Base-by-base conservation (phyloP, 2,329 filamentous ascomycete genomes). In the Pochonia chlamydosporia region DNA sequence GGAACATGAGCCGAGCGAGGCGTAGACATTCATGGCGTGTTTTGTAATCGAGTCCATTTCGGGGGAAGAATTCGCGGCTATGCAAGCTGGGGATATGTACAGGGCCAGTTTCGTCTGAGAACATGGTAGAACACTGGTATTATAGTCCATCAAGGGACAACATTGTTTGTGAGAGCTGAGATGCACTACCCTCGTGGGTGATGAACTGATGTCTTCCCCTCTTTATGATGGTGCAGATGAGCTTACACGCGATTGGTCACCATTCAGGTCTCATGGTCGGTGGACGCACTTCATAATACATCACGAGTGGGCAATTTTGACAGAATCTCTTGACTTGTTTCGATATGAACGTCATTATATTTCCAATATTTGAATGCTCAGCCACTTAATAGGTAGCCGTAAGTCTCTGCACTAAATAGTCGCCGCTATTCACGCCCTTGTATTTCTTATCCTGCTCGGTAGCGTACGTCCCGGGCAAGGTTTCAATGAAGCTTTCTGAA, bases 341-440 rank as follows among this genome's bases (percentile, higher is more conserved):
- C n/a, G n/a, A n/a, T n/a, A n/a, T 23, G 23, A 5, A 14, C 7
- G 10, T 48, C 43, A 43, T 50, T 30, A 16, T 48, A 37, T 33
- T 39, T 43, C 41, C 10, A 11, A 23, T 28, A 16, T n/a, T 30
- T 36, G 40, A 33, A 40, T 43, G 26, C n/a, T n/a, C 20, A 40
- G 11, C 26, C n/a, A n/a, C n/a, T 60, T 50, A 85, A 57, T 87
- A 82, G 4, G 91, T 96, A 13, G 87, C 85, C 5, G 82, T 75
- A 61, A 96, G 67, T 53, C 91, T 82, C 69, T 85, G 80, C 8
- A 88, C 80, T 40, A 96, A 67, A 61, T 96, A 96, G 13, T 93
- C 80, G 2, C 89, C 88, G 56, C 85, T 86, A 49, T 84, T 87
- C 56, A 96, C 83, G 1, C 79, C 81, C 28, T 77, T 69, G 59